Percentiles rank a stretch among this genome's conserved stretches.
phyloP scores from a whole-genome alignment of 2,329 filamentous ascomycete species.

The Aureobasidium sp. region DNA sequence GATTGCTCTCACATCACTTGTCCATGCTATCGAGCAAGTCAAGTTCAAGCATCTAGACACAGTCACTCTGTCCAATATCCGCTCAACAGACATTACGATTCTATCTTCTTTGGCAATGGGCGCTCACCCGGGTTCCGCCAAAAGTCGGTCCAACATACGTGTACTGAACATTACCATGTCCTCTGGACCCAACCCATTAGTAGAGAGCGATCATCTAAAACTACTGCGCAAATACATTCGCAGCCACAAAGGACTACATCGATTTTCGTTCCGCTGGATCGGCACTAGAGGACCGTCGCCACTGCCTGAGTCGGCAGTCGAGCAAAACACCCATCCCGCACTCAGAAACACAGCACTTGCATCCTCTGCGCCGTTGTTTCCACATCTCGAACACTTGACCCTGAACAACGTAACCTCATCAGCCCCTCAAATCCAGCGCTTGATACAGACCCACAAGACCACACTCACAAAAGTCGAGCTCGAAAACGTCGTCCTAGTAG shows the following conservation, averaged over 20 bases:
- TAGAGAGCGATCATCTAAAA: constrained; percentile 18
- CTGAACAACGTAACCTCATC: constrained; percentile 67
- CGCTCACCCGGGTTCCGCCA: constrained; percentile 60
- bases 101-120: constrained; percentile 68
- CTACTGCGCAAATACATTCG: constrained; percentile 74
- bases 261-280: constrained; percentile 66
- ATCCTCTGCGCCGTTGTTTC: constrained; percentile 39
- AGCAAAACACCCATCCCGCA: background rate
- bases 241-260: constrained; percentile 57
- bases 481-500: constrained; percentile 62
- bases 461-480: constrained; percentile 73
- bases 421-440: constrained; percentile 58
- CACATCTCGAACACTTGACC: constrained; percentile 57
- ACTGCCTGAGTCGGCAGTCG: background rate
- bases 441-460: constrained; percentile 59
- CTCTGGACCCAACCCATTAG: constrained; percentile 28
- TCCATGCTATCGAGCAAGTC: constrained; percentile 71
- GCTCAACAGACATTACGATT: constrained; percentile 68
- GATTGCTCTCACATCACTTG: constrained; percentile 79
- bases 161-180: constrained; percentile 68
- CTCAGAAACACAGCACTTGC: background rate
- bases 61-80: constrained; percentile 64
- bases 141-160: constrained; percentile 69
- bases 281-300: constrained; percentile 3
- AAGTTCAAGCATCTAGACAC: constrained; percentile 57